Evolutionary conservation across 805 yeast genomes (phyloP).

Genomic region (Kluyveromyces nonfermentans): DNA sequence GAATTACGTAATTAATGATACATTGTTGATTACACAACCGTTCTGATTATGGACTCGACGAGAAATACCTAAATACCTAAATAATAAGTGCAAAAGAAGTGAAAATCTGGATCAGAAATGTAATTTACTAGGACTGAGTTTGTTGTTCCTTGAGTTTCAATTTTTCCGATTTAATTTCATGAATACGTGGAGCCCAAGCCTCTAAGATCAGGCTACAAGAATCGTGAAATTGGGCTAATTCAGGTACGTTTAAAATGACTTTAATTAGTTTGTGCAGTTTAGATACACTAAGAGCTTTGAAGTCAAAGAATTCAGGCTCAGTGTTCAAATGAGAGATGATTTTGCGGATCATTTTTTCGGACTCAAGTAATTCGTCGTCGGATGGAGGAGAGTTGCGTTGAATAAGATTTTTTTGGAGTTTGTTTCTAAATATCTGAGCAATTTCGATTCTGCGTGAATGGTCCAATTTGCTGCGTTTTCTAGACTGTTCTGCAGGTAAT

Average conservation of each 20-base stretch:
- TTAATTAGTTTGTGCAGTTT: conserved; percentile 26
- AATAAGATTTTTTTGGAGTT: conserved; percentile 24
- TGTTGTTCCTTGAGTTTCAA: conserved; percentile 2
- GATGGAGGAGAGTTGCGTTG: conserved; percentile 25
- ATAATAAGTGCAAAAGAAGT: neutral
- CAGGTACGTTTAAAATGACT: conserved; percentile 20
- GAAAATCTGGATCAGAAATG: neutral
- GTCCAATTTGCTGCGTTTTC: conserved; percentile 17
- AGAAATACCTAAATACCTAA: neutral
- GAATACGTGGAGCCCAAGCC: conserved; percentile 18
- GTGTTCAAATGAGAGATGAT: conserved; percentile 19
- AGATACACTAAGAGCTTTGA: conserved; percentile 20
- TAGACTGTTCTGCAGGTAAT: neutral
- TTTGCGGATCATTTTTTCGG: conserved; percentile 20
- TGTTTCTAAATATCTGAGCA: conserved; percentile 22
- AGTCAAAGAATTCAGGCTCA: conserved; percentile 25
- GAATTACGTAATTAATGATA: conserved; percentile 1
- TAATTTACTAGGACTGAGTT: neutral
- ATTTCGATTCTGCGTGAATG: conserved; percentile 21
- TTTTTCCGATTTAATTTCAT: conserved; percentile 20
- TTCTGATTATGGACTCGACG: neutral
- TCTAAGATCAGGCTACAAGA: conserved; percentile 19
- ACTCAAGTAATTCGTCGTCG: conserved; percentile 16
- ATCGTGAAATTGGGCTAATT: conserved; percentile 23
- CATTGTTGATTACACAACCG: neutral